These are phyloP conservation scores for Naganishia friedmannii DNA, from an alignment of 768 basidiomycete species.

Conservation along the genomic window DNA sequence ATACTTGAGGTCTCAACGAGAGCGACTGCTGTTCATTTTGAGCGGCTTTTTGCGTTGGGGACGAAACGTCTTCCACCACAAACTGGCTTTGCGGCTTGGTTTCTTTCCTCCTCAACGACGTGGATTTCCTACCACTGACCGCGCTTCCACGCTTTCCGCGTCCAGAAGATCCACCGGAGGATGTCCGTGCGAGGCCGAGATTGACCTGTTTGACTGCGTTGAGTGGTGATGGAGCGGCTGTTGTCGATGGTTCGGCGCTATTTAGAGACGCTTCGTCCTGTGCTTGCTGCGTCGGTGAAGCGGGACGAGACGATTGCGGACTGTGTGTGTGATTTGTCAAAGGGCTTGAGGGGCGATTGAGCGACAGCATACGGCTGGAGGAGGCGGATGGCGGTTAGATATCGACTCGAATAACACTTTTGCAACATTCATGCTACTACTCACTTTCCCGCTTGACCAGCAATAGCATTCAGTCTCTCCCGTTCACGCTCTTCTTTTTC, in stretches of 20 bases:
- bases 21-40: background rate
- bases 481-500: constrained; percentile 19
- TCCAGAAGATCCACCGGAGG: constrained; percentile 12
- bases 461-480: constrained; percentile 19
- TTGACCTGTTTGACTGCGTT: constrained; percentile 16
- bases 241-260: constrained; percentile 11
- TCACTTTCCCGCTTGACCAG: constrained; percentile 22
- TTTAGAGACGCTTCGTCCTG: constrained; percentile 6
- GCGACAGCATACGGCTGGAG: constrained; percentile 2
- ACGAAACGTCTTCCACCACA: background rate
- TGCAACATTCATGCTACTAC: background rate
- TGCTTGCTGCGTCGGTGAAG: constrained; percentile 6
- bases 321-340: constrained; percentile 7
- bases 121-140: constrained; percentile 8
- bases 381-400: background rate
- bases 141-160: constrained; percentile 18
- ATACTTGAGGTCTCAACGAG: constrained; percentile 1
- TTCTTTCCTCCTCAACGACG: constrained; percentile 19
- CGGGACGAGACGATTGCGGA: constrained; percentile 18
- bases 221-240: background rate
- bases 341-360: constrained; percentile 5
- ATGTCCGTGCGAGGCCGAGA: constrained; percentile 10
- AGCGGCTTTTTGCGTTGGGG: background rate
- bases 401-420: background rate
- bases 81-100: background rate